Evolutionary conservation across 1,284 basidiomycete genomes (phyloP).

Genomic region (Ustilago shanxiensis): DNA sequence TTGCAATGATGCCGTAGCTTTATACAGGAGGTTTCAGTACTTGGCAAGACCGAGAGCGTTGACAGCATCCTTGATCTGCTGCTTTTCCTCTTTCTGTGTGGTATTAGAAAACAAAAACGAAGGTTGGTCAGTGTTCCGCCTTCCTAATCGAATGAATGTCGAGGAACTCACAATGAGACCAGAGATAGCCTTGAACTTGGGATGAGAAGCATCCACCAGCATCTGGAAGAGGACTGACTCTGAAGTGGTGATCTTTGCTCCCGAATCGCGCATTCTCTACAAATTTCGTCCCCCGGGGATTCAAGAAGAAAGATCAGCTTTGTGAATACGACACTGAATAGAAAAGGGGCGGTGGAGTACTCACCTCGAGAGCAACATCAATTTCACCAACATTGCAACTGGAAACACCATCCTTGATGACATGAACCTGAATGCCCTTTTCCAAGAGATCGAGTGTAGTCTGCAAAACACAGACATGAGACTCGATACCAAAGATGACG

Average conservation of each 20-base stretch:
- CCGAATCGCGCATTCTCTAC: constrained; percentile 78
- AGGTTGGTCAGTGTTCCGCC: not conserved
- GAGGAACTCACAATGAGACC: constrained; percentile 73
- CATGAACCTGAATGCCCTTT: constrained; percentile 76
- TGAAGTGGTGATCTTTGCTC: constrained; percentile 82
- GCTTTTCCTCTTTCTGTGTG: constrained; percentile 61
- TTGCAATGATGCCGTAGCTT: not conserved
- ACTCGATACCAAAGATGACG: constrained; percentile 86
- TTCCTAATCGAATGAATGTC: not conserved
- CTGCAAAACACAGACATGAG: constrained; percentile 90
- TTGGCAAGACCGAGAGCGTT: constrained; percentile 45
- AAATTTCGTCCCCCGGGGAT: not conserved
- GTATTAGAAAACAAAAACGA: not conserved
- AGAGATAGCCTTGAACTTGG: constrained; percentile 82
- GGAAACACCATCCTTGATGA: constrained; percentile 87
- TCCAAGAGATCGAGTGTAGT: constrained; percentile 79
- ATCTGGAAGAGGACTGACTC: constrained; percentile 86
- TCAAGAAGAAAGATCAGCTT: not conserved
- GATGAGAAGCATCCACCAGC: constrained; percentile 77
- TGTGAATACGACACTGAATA: not conserved
- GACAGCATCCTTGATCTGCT: constrained; percentile 55
- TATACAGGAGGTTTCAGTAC: constrained; percentile 15
- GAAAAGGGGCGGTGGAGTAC: constrained; percentile 26
- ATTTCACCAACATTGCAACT: constrained; percentile 78
- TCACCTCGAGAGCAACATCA: constrained; percentile 73